phyloP scores from a whole-genome alignment of 2,329 filamentous ascomycete genomes.

The Myriosclerotinia curreyana region DNA sequence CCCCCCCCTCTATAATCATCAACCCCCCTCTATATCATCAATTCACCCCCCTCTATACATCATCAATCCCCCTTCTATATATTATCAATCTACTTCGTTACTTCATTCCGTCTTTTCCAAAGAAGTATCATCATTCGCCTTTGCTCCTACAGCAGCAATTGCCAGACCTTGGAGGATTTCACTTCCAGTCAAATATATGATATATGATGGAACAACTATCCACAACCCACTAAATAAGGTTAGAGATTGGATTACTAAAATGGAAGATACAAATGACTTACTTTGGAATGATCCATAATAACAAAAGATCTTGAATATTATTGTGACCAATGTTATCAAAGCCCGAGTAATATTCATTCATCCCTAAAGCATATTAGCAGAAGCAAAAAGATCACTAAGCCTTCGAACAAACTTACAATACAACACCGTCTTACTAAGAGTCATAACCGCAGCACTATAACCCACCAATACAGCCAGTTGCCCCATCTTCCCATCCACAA shows the following conservation, averaged over 20 bases:
- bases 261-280: conserved; percentile 42
- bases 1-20: too few species aligned
- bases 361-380: conserved; percentile 42
- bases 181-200: conserved; percentile 55
- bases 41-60: too few species aligned
- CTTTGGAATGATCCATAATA: conserved; percentile 66
- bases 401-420: conserved; percentile 52
- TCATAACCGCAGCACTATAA: conserved; percentile 59
- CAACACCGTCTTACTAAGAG: conserved; percentile 63
- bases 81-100: neutral
- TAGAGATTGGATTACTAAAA: conserved; percentile 20
- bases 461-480: conserved; percentile 56
- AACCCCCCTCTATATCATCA: too few species aligned
- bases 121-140: conserved; percentile 29
- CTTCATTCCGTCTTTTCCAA: conserved; percentile 27
- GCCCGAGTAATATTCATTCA: conserved; percentile 59
- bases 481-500: conserved; percentile 50
- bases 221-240: conserved; percentile 52
- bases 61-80: neutral
- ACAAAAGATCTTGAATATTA: conserved; percentile 48
- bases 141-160: conserved; percentile 40
- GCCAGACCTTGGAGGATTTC: conserved; percentile 62
- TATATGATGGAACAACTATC: conserved; percentile 62
- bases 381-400: neutral
- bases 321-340: conserved; percentile 65